Evolutionary conservation across 2,329 filamentous ascomycete species (phyloP), one percentile per base, ranked within the genome.

Genomic region (Tympanopsis confertula): DNA sequence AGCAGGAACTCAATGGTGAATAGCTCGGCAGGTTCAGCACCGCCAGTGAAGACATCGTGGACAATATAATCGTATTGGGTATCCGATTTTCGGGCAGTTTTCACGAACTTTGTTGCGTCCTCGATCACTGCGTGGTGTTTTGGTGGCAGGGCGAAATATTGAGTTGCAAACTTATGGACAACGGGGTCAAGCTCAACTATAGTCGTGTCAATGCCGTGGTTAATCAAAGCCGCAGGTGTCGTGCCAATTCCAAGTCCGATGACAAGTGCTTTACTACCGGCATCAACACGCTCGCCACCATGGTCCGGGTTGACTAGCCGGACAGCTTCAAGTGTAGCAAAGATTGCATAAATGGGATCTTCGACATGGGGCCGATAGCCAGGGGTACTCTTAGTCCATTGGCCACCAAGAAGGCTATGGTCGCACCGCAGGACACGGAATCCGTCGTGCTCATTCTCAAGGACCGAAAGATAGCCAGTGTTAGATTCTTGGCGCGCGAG

Each of bases 31-130:
- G 91, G 91, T 56, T 96, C 91, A 0, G 87, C 88, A 38, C 91
- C 91, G 18, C 91, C 91, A 1, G 91, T 98, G 56, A 98, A 98
- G 18, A 98, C 91, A 48, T 98, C 91, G 56, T 98, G 91, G 38
- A 98, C 71, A 51, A 98, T 91, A 63, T 94, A 96, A 61, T 95
- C 82, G 56, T 82, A 98, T 59, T 51, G 39, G 63, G 63, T 35
- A 64, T 57, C 14, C 76, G 71, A 33, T 10, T 10, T 15, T 18
- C 17, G 30, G 12, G 30, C 7, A 17, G 10, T 10, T 15, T 33
- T 33, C 30, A 33, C 30, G 56, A 78, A 94, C n/a, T 63, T 61
- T 3, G 87, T 76, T 0, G 91, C 91, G 49, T 98, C 86, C 37
- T 79, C 74, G 44, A 96, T 79, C 38, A 86, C 73, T n/a, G 82